phyloP scores from a whole-genome alignment of 1,139 yeast species.

The Kazachstania sp. region DNA sequence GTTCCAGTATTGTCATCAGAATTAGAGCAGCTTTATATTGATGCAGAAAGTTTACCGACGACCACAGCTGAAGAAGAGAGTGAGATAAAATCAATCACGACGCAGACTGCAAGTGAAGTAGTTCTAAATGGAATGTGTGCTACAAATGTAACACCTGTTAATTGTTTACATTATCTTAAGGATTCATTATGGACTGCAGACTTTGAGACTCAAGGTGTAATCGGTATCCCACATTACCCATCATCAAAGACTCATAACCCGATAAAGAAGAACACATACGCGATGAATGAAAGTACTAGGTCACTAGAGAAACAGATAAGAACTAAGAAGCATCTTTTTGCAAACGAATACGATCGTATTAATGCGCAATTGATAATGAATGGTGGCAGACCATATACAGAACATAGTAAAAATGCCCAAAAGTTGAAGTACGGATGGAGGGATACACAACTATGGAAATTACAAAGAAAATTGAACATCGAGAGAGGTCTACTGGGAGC shows the following conservation, averaged over 20 bases:
- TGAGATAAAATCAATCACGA: neutral
- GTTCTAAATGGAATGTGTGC: neutral
- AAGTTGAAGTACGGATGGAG: conserved; percentile 11
- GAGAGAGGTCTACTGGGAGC: conserved; percentile 19
- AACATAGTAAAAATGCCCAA: conserved; percentile 5
- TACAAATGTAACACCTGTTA: neutral
- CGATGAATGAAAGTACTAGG: neutral
- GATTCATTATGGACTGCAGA: neutral
- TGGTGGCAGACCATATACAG: conserved; percentile 7
- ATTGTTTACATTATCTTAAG: neutral
- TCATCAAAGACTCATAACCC: neutral
- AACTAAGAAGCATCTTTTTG: conserved; percentile 7
- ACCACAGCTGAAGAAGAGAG: neutral
- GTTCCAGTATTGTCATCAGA: conserved; percentile 9
- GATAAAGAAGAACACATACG: neutral
- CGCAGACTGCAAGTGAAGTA: neutral
- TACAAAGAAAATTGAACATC: conserved; percentile 20
- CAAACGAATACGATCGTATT: conserved; percentile 11
- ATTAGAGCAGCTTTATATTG: conserved; percentile 13
- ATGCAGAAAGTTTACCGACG: conserved; percentile 11
- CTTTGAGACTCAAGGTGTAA: conserved; percentile 5
- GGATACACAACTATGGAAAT: conserved; percentile 22
- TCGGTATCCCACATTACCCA: conserved; percentile 13
- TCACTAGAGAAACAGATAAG: conserved; percentile 12
- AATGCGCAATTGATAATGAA: conserved; percentile 9